Evolutionary conservation across 371 early-diverging fungal genomes (phyloP).

Genomic region (Agmasoma carcini): DNA sequence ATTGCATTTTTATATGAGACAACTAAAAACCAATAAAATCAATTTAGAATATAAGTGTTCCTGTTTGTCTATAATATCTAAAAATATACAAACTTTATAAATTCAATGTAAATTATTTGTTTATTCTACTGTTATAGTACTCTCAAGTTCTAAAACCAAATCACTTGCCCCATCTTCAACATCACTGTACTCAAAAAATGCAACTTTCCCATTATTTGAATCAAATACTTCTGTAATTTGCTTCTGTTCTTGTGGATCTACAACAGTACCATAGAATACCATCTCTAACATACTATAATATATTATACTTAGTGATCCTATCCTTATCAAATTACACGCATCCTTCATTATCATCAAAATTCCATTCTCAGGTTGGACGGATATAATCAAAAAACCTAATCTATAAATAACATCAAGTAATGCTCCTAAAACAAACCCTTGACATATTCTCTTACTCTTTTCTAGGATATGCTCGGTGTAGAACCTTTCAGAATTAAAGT

Average conservation of each 20-base stretch:
- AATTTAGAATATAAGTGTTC: too few relatives aligned
- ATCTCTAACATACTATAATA: neutral
- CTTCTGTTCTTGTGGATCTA: neutral
- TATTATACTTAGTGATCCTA: neutral
- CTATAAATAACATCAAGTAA: slow-evolving; percentile 1
- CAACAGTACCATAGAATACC: neutral
- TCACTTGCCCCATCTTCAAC: too few relatives aligned
- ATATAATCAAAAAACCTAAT: neutral
- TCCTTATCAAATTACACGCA: neutral
- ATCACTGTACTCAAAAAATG: too few relatives aligned
- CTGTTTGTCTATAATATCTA: too few relatives aligned
- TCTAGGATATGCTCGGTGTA: neutral
- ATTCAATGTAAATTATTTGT: too few relatives aligned
- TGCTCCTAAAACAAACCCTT: neutral
- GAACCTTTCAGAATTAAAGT: neutral
- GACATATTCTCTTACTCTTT: too few relatives aligned
- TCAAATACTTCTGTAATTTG: neutral
- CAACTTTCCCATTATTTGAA: too few relatives aligned
- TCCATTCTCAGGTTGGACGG: neutral
- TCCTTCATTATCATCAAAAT: neutral
- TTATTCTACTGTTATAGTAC: too few relatives aligned
- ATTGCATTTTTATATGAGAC: too few relatives aligned
- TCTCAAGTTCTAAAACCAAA: too few relatives aligned
- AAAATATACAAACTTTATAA: too few relatives aligned
- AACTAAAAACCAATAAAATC: too few relatives aligned